Conservation (phyloP, 1,139 yeast genomes). For the Taphrina deformans region DNA sequence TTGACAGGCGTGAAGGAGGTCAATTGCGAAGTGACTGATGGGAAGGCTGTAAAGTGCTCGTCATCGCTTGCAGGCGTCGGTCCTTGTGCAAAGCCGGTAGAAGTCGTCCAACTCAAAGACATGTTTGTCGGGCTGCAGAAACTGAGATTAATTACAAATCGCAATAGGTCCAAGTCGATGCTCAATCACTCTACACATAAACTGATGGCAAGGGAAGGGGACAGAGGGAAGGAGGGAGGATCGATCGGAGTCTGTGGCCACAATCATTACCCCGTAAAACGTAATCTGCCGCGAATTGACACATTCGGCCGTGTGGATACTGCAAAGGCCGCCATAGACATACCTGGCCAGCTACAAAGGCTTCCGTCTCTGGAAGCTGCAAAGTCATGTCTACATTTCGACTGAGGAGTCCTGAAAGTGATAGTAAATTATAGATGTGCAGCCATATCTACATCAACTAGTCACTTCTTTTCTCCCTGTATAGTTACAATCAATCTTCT, state of each 20-base stretch:
- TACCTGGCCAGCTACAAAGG: too few relatives aligned
- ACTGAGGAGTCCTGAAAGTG: not conserved
- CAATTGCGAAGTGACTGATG: constrained; percentile 9
- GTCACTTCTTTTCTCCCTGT: constrained; percentile 53
- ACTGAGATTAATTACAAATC: too few relatives aligned
- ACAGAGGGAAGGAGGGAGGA: not conserved
- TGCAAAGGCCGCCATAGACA: too few relatives aligned
- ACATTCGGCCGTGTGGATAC: too few relatives aligned
- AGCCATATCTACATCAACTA: not conserved
- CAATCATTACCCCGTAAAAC: constrained; percentile 6
- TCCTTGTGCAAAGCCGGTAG: not conserved
- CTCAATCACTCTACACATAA: too few relatives aligned
- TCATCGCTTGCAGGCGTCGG: constrained; percentile 5
- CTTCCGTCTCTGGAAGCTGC: too few relatives aligned
- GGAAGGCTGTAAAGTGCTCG: constrained; percentile 4
- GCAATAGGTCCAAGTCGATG: too few relatives aligned
- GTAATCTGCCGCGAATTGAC: not conserved
- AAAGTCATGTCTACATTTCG: too few relatives aligned
- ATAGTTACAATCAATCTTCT: constrained; percentile 71
- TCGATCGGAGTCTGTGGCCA: not conserved
- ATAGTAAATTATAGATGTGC: not conserved
- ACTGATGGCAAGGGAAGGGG: too few relatives aligned
- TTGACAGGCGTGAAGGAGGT: constrained; percentile 13
- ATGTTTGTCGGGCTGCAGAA: too few relatives aligned
- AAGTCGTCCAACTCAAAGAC: constrained; percentile 7